Base-by-base conservation (phyloP, 2,329 filamentous ascomycete species). In the Penicillium sp. region DNA sequence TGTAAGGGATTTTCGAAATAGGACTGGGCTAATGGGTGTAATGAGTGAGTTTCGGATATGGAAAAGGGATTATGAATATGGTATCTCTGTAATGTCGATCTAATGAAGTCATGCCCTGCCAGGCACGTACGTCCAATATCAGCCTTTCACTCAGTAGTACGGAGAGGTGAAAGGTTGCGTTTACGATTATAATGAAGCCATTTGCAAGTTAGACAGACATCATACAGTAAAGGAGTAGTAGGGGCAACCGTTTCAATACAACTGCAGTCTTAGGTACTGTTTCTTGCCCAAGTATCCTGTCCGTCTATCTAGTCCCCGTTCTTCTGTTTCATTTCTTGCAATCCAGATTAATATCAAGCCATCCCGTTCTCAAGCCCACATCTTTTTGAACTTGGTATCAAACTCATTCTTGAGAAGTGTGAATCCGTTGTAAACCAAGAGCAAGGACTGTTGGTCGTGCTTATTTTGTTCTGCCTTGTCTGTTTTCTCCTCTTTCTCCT, bases 381-480 rank as follows among this genome's bases (percentile, higher is more conserved):
- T 74, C 13, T 62, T 65, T 35, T 56, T 64, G 62, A 76, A 76
- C 46, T 74, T 75, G 31, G 37, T 52, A 49, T 75, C 64, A 52
- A 76, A 76, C 49, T 73, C 70, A 4, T 6, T 46, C 55, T 67
- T 62, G 19, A 76, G 63, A 55, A 62, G 58, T 27, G 51, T 65
- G 58, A 76, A 74, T 5, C 65, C 71, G 42, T 63, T 62, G 29
- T 67, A 63, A 35, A 73, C 67, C 55, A 57, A 37, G 29, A 59
- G 14, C 37, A 65, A 29, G 8, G 48, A 45, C 10, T 51, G 3
- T 11, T 39, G 35, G 9, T 39, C n/a, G 1, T 48, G 16, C 6
- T 52, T 29, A n/a, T n/a, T 52, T 22, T 21, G 4, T 11, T 42
- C 22, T 21, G 29, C n/a, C 24, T 52, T 27, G 44, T 24, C n/a